These are phyloP conservation scores for Bolboschoenus planiculmis DNA, from an alignment of 176 grass and related monocot species.

Conservation along the genomic window DNA sequence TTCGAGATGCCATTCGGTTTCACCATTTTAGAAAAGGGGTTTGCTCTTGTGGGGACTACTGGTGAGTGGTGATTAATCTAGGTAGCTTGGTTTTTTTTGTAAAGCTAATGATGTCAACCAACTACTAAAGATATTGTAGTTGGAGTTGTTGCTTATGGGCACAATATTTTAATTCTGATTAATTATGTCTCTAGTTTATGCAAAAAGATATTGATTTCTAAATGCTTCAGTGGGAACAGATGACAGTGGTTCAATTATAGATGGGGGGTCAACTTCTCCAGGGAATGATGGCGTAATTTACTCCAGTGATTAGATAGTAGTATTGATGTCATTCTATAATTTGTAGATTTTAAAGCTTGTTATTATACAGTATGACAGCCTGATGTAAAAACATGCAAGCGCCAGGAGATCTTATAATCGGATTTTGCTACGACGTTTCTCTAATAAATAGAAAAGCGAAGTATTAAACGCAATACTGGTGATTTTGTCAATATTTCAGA, in stretches of 20 bases:
- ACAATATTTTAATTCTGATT: not conserved
- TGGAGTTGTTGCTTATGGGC: not conserved
- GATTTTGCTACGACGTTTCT: no score
- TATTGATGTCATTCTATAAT: not conserved
- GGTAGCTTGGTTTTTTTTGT: not conserved
- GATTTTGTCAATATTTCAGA: no score
- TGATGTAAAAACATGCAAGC: no score
- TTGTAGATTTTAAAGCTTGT: not conserved
- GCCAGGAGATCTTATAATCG: no score
- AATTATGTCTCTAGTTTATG: not conserved
- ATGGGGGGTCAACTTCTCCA: not conserved
- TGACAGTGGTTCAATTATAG: not conserved
- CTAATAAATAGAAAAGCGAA: no score
- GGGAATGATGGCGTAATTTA: not conserved
- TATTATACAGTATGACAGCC: no score
- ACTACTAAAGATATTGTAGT: not conserved
- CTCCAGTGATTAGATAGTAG: not conserved
- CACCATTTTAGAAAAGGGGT: slow-evolving; percentile 72
- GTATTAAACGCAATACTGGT: no score
- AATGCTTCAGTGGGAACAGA: not conserved
- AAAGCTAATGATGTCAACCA: not conserved
- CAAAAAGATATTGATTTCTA: not conserved
- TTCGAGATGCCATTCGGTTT: slow-evolving; percentile 72
- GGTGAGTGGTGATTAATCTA: slow-evolving; percentile 62
- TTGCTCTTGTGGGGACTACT: slow-evolving; percentile 85